Evolutionary conservation across 192 early-diverging fungal genomes (phyloP), one percentile per base, ranked within the genome.

Genomic region (Radiomyces spectabilis): DNA sequence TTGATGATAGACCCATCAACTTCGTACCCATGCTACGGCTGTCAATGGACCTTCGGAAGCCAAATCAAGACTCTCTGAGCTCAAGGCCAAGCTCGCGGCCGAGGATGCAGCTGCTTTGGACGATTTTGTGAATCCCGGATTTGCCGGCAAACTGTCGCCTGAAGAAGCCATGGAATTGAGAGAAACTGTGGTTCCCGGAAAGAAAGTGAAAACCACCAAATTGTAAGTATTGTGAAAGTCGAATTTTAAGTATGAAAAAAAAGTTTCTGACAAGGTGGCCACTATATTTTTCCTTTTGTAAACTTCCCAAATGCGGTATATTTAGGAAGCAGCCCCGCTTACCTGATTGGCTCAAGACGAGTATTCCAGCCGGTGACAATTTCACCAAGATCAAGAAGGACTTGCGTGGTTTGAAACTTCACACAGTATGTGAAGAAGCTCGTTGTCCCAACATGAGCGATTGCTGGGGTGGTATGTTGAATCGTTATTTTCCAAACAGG

Each of bases 341-440:
- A 35, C 95, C 95, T 1, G 73, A 76, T 31, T 98, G 95, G 95
- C 81, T 96, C 30, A 98, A 98, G 73, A 95, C 93, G 1, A 85
- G 89, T 18, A 92, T 94, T 52, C 91, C 94, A 0, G 72, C 76
- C 15, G 91, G 93, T 46, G 62, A 78, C 46, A 85, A 88, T 53
- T 95, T 80, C 59, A 78, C 81, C 6, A 62, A 75, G 43, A 91
- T 98, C 66, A 93, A 94, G 69, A 85, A 82, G 61, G 92, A 95
- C 54, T 72, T 98, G 54, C 85, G 95, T 26, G 95, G 91, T 22
- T 78, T 98, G n/a, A 90, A 91, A 31, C 75, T 98, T 27, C 85
- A 95, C 61, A 98, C 95, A 51, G 93, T 98, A 16, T 98, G 95
- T 72, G 95, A 98, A 59, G 93, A 96, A 54, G 95, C 95, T 35